Conservation (phyloP, 2,329 filamentous ascomycete species). For the Ilyonectria sp. region DNA sequence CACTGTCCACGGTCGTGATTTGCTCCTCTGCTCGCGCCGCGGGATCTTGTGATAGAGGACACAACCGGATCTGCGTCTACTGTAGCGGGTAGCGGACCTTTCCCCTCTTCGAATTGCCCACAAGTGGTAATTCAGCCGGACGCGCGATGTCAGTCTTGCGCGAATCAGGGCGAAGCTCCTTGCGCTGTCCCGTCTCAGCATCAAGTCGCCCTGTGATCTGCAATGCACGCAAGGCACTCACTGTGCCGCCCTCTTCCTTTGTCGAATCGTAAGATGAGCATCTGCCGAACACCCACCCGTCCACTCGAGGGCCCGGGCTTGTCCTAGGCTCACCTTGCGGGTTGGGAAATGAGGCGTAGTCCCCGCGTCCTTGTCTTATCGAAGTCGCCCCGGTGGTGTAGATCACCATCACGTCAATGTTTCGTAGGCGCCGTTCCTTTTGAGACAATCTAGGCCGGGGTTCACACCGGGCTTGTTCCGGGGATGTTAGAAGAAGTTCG, state of each 20-base stretch:
- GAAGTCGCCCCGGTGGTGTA: conserved; percentile 28
- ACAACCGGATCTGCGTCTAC: not conserved
- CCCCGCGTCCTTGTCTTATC: conserved; percentile 38
- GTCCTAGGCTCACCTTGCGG: conserved; percentile 26
- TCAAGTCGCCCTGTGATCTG: conserved; percentile 35
- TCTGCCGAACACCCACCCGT: conserved; percentile 27
- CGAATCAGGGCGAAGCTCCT: conserved; percentile 27
- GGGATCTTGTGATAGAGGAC: conserved; percentile 30
- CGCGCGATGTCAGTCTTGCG: conserved; percentile 25
- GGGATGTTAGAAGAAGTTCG: conserved; percentile 19
- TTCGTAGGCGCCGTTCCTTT: conserved; percentile 25
- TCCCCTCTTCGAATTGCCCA: not conserved
- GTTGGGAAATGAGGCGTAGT: conserved; percentile 39
- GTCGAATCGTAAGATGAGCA: conserved; percentile 39
- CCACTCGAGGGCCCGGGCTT: conserved; percentile 18
- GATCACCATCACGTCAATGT: conserved; percentile 30
- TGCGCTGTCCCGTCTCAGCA: conserved; percentile 19
- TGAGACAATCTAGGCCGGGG: conserved; percentile 15
- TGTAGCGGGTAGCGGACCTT: not conserved
- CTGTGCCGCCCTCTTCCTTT: conserved; percentile 18
- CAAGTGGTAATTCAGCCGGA: conserved; percentile 7
- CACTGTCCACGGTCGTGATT: conserved; percentile 30
- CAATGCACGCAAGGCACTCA: conserved; percentile 25
- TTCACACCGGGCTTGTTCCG: conserved; percentile 14
- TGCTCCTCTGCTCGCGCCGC: conserved; percentile 28